Base-by-base conservation (phyloP, 2,329 filamentous ascomycete species). In the Monilinia laxa region DNA sequence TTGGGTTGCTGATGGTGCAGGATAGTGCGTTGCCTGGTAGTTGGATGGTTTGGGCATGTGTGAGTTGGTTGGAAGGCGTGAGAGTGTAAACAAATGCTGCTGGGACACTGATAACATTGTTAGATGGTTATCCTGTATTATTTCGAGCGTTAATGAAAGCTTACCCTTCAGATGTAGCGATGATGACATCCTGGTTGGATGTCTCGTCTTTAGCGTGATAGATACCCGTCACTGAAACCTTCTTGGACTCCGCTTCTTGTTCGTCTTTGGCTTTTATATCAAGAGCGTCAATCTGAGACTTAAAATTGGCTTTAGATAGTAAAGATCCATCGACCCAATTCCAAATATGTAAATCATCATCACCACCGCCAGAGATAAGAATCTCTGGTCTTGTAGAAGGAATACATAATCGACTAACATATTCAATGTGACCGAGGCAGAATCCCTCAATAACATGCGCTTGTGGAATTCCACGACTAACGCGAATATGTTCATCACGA, bases 401-500 rank as follows among this genome's bases (percentile, higher is more conserved):
- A 23, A 94, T 79, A 73, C 88, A 90, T 54, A 99, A 80, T 67
- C 86, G 87, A 79, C 84, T 92, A 71, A 99, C 83, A 76, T 98
- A 98, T 49, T 93, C 86, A 63, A 83, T 87, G 78, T 99, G 95
- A 4, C 93, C 94, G 3, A 97, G 84, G 76, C 94, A 98, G 78
- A 91, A 98, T 0, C 84, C 84, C 78, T 98, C 93, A 70, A 97
- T 96, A 68, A 98, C 83, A 77, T 97, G 90, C 0, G 92, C 83
- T 77, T 98, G 93, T 1, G 92, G 90, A 68, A 88, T 83, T 51
- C 89, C 92, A 67, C 92, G 85, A 59, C 92, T 96, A 25, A 97
- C 83, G 49, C 95, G 90, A 74, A 99, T 94, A 78, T 99, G 95
- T 78, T 92, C 87, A 75, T 91, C 88, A 68, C 88, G 82, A 76